Base-by-base conservation (phyloP, 495 filamentous ascomycete genomes). In the Pseudevernia furfuracea region DNA sequence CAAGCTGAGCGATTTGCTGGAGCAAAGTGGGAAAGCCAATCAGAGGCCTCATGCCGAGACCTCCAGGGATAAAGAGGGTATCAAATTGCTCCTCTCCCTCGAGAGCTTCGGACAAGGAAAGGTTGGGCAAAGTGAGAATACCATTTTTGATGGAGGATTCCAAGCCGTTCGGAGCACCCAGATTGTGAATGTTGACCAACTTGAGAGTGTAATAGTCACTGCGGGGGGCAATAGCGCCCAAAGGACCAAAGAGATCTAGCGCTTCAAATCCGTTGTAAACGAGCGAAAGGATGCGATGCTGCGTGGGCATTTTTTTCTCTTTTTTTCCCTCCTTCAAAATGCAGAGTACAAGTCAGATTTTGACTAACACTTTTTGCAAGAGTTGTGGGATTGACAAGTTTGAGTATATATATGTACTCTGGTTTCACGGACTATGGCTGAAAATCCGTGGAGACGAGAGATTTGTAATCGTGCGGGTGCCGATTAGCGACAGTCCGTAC, bases 161-260 rank as follows among this genome's bases (percentile, higher is more conserved):
- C 36, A 59, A 43, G 15, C 56, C 56, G 38, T 37, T 2, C 0
- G 56, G 56, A 37, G 56, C 56, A 38, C 11, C 10, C 56, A 36
- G 30, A 11, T 59, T 37, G 56, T 59, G 56, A 23, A 59, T 23
- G 32, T 38, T 59, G 34, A 59, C 56, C 10, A 59, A 17, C 36
- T 23, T 38, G 36, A 59, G 30, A 28, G 56, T 59, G 32, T 59
- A 59, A 17, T 38, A 59, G 32, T 59, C 56, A 28, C 56, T 59
- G 30, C 56, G 56, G 38, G 56, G 56, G 14, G 38, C 56, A 8
- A 59, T 37, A 14, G 56, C 19, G 38, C 56, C 56, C 36, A 59
- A 30, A 28, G 56, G 56, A 28, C 56, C 56, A 43, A 59, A 59
- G 38, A 59, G 32, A 28, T 59, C 56, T 23, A 59, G 56, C 21